Conservation (phyloP, 1,284 basidiomycete genomes). For the Meira nashicola region DNA sequence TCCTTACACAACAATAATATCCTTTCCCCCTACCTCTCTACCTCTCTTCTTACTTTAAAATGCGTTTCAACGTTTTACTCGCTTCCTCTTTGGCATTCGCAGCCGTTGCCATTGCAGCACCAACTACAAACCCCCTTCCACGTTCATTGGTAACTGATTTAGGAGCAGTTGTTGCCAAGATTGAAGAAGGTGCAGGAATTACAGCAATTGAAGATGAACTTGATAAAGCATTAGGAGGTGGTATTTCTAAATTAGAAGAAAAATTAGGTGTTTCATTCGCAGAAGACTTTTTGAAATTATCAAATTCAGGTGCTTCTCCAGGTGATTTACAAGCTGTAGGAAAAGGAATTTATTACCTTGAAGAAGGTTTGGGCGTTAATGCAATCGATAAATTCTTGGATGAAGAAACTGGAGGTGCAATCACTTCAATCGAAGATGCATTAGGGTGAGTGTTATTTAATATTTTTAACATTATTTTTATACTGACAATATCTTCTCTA, state of each 20-base stretch:
- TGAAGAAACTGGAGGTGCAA: slow-evolving; percentile 12
- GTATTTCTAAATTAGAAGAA: slow-evolving; percentile 14
- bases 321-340: slow-evolving; percentile 3
- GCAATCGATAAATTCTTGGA: slow-evolving; percentile 12
- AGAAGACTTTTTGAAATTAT: slow-evolving; percentile 3
- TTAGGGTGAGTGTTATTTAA: slow-evolving; percentile 2
- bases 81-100: neutral
- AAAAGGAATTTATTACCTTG: slow-evolving; percentile 4
- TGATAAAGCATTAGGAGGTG: slow-evolving; percentile 12
- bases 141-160: slow-evolving; percentile 10
- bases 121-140: neutral
- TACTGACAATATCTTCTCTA: too few species aligned
- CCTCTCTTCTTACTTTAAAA: neutral
- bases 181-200: slow-evolving; percentile 16
- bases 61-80: neutral
- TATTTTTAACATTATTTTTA: too few species aligned
- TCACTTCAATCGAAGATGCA: slow-evolving; percentile 13
- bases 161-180: slow-evolving; percentile 4
- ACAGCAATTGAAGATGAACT: slow-evolving; percentile 13
- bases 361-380: slow-evolving; percentile 12
- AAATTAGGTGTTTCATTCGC: slow-evolving; percentile 12
- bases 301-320: slow-evolving; percentile 4
- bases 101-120: neutral
- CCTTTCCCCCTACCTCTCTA: neutral
- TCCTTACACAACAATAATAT: too few species aligned